Percentiles rank a stretch among this genome's conserved stretches.
These are phyloP conservation scores for Penicillium sp. DNA, from an alignment of 2,329 filamentous ascomycete species.

Conservation along the genomic window DNA sequence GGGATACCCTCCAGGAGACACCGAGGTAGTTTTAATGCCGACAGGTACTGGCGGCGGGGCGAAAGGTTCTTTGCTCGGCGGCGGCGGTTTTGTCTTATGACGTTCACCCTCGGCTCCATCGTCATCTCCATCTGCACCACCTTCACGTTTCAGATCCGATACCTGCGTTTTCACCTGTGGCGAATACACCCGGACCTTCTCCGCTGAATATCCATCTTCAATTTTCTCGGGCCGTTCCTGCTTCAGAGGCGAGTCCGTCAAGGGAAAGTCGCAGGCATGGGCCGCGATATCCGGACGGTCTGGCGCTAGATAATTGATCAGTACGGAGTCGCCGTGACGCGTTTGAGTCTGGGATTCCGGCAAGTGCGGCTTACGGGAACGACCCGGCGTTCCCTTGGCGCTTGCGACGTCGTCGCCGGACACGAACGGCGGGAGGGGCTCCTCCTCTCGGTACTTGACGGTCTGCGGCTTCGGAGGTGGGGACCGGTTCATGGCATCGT, in stretches of 20 bases:
- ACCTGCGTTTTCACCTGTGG: neutral
- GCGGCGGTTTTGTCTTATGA: neutral
- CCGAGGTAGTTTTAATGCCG: conserved; percentile 2
- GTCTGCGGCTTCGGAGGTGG: conserved; percentile 35
- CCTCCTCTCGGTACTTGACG: conserved; percentile 32
- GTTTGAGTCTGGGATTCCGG: conserved; percentile 39
- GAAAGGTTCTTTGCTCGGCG: neutral
- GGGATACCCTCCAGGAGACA: conserved; percentile 7
- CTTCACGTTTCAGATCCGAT: neutral
- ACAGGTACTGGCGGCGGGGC: neutral
- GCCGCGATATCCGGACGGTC: conserved; percentile 64
- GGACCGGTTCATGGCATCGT: conserved; percentile 39
- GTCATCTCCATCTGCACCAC: neutral
- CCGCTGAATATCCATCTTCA: conserved; percentile 24
- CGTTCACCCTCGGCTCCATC: neutral
- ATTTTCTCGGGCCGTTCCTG: conserved; percentile 43
- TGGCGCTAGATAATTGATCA: conserved; percentile 64
- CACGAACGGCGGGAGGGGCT: conserved; percentile 38
- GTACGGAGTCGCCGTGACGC: conserved; percentile 59
- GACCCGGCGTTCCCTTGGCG: conserved; percentile 31
- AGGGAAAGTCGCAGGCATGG: conserved; percentile 53
- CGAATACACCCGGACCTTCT: neutral
- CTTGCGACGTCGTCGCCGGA: conserved; percentile 22
- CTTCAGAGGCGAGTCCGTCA: conserved; percentile 30
- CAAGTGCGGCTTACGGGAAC: conserved; percentile 37